Evolutionary conservation across 768 basidiomycete genomes (phyloP).

Genomic region (Mycena crocata): DNA sequence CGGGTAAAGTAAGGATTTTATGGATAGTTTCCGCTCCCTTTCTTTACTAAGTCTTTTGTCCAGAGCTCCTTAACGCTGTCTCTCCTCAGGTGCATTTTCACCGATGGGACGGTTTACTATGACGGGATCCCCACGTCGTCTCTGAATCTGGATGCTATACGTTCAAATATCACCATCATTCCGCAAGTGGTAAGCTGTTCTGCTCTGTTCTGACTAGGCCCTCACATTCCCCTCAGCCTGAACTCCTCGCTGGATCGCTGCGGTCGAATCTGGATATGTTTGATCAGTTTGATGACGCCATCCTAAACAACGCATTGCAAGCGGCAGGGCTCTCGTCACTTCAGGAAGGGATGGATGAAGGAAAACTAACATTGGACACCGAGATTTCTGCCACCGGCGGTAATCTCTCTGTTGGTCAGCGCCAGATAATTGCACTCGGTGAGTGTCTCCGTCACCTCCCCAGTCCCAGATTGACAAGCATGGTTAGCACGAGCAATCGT

Average conservation of each 20-base stretch:
- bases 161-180: slow-evolving; percentile 59
- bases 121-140: slow-evolving; percentile 54
- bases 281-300: slow-evolving; percentile 52
- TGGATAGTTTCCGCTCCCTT: no score
- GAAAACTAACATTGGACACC: slow-evolving; percentile 18
- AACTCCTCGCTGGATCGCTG: slow-evolving; percentile 52
- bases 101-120: slow-evolving; percentile 46
- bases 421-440: slow-evolving; percentile 24
- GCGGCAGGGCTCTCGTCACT: slow-evolving; percentile 41
- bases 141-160: slow-evolving; percentile 58
- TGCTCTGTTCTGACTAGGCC: no score
- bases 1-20: slow-evolving; percentile 30
- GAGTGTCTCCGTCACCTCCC: background rate
- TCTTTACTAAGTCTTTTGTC: background rate
- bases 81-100: slow-evolving; percentile 54
- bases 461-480: background rate
- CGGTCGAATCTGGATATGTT: slow-evolving; percentile 58
- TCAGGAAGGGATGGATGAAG: slow-evolving; percentile 13
- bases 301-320: slow-evolving; percentile 44
- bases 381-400: slow-evolving; percentile 14
- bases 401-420: slow-evolving; percentile 23
- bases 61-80: slow-evolving; percentile 55
- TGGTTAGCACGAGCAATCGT: slow-evolving; percentile 39
- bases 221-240: slow-evolving; percentile 29
- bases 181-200: slow-evolving; percentile 36